These are phyloP conservation scores for Isatis lusitanica DNA, from an alignment of 441 rosid genomes.

Conservation along the genomic window DNA sequence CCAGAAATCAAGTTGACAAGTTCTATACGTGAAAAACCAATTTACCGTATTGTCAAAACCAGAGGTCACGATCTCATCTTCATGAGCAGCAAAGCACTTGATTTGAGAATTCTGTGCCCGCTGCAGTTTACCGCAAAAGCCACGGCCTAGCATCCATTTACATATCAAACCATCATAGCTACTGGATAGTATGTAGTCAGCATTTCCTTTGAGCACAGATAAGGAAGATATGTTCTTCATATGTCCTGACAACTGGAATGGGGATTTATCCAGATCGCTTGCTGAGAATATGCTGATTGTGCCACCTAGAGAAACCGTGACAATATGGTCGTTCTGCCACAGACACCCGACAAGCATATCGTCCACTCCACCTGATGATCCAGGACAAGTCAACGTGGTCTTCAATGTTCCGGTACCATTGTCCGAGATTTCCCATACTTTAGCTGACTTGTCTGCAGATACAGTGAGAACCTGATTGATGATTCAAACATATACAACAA, in stretches of 20 bases:
- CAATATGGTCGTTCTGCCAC: slow-evolving; percentile 86
- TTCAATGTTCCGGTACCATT: slow-evolving; percentile 64
- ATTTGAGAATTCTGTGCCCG: slow-evolving; percentile 78
- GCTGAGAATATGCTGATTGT: slow-evolving; percentile 75
- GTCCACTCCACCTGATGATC: slow-evolving; percentile 76
- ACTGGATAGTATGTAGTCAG: slow-evolving; percentile 66
- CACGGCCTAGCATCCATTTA: slow-evolving; percentile 87
- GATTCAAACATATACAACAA: slow-evolving; percentile 22
- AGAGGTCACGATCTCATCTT: slow-evolving; percentile 78
- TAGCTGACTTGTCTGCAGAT: slow-evolving; percentile 96
- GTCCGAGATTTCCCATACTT: slow-evolving; percentile 84
- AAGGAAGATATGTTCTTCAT: slow-evolving; percentile 82
- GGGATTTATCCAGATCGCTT: slow-evolving; percentile 71
- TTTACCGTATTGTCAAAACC: slow-evolving; percentile 90
- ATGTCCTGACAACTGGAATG: slow-evolving; percentile 75
- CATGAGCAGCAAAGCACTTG: slow-evolving; percentile 83
- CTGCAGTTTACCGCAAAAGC: slow-evolving; percentile 70
- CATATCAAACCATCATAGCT: slow-evolving; percentile 92
- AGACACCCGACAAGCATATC: slow-evolving; percentile 97
- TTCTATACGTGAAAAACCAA: slow-evolving; percentile 5
- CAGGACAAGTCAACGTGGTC: slow-evolving; percentile 66
- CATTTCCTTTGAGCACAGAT: slow-evolving; percentile 59
- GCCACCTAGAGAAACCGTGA: slow-evolving; percentile 91
- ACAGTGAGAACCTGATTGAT: slow-evolving; percentile 74
- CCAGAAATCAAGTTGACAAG: background rate